Evolutionary conservation across 1,284 basidiomycete species (phyloP).

Genomic region (Phylloporus sp.): DNA sequence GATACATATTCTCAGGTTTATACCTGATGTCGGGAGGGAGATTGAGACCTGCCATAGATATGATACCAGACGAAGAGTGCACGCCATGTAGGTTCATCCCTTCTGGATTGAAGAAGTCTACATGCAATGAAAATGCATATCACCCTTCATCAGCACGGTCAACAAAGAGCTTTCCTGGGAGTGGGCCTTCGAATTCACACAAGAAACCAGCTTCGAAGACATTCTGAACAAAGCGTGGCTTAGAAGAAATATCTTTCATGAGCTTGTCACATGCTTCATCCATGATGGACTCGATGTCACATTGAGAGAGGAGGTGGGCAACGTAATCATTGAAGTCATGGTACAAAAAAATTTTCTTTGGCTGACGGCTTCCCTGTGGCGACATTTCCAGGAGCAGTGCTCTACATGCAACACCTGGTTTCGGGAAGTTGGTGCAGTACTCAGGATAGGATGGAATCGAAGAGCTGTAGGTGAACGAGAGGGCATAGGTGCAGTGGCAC

Average conservation of each 20-base stretch:
- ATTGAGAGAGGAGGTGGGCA: too few species aligned
- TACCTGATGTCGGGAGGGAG: conserved; percentile 2
- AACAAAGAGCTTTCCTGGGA: conserved; percentile 8
- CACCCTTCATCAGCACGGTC: conserved; percentile 7
- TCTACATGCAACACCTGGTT: too few species aligned
- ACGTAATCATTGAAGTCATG: too few species aligned
- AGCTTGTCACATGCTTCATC: conserved; percentile 11
- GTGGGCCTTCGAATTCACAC: conserved; percentile 3
- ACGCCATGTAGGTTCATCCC: neutral
- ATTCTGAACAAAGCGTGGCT: conserved; percentile 10
- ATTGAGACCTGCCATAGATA: conserved; percentile 19
- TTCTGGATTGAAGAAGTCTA: conserved; percentile 13
- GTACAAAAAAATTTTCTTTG: too few species aligned
- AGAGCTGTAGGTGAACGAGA: too few species aligned
- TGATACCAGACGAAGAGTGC: conserved; percentile 1
- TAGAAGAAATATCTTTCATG: too few species aligned
- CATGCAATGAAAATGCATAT: conserved; percentile 1
- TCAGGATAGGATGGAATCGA: too few species aligned
- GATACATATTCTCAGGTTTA: conserved; percentile 5
- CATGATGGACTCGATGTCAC: neutral
- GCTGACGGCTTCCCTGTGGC: too few species aligned
- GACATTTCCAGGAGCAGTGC: too few species aligned
- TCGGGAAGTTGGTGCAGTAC: too few species aligned
- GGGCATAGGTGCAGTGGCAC: too few species aligned
- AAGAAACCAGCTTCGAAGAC: conserved; percentile 22